Base-by-base conservation (phyloP, 352 stramenopile species). In the Phytophthora pisi region DNA sequence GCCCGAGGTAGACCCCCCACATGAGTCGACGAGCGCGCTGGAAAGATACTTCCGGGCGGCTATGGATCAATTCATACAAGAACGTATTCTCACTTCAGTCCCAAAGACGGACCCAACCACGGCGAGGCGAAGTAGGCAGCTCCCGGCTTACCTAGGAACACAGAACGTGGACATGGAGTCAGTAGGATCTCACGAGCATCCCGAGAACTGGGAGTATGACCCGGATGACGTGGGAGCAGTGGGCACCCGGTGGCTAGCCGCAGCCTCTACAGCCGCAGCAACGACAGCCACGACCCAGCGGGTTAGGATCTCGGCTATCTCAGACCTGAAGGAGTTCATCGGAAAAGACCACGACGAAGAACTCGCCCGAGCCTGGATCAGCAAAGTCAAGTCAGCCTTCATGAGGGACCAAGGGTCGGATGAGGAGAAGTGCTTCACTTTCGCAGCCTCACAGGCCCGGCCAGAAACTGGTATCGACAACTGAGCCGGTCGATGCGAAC, bases 381-480 rank as follows among this genome's bases (percentile, higher is more conserved):
- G n/a, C 15, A 62, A 54, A 5, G 42, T 54, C 0, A 52, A 60
- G 40, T 60, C 53, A 4, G 20, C 20, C 20, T 20, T 20, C 20
- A 20, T 1, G 20, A 20, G 20, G 20, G 20, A 20, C 20, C 20
- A 20, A 20, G 20, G 0, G 20, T 20, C 20, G 20, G 20, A 20
- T 20, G 20, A 20, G 20, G 20, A 20, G 20, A 20, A 20, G 20
- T 20, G 20, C 20, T 1, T 20, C 20, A 20, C 20, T 1, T 20
- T 20, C 20, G 20, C 20, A 1, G 20, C 10, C 34, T 66, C 2
- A 43, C 50, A 0, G 47, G 47, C 3, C 10, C 58, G 3, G 58
- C 58, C 3, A 52, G 26, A 5, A 52, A 52, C 15, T 66, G 58
- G 58, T 53, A 52, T 6, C 20, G 47, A 0, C 58, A 66, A 11